phyloP scores from a whole-genome alignment of 768 basidiomycete species.

The Harrya chromipes region DNA sequence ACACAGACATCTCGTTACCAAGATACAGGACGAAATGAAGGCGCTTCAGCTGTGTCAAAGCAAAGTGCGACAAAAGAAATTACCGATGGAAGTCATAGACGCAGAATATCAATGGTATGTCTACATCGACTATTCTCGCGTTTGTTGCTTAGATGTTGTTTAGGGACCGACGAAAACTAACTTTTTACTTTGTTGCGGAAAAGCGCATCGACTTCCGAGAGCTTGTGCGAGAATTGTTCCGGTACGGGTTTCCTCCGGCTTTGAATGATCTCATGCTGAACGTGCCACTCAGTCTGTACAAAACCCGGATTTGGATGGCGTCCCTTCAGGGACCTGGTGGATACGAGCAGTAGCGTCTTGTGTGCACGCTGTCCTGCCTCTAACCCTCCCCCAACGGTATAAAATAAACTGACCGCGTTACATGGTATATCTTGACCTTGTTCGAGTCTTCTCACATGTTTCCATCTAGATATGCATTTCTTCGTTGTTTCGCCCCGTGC shows the following conservation, averaged over 20 bases:
- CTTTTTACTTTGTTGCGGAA: slow-evolving; percentile 96
- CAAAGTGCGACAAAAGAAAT: slow-evolving; percentile 89
- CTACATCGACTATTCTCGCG: background rate
- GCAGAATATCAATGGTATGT: slow-evolving; percentile 97
- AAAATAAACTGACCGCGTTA: slow-evolving; percentile 16
- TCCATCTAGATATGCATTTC: slow-evolving; percentile 33
- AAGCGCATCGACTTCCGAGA: slow-evolving; percentile 96
- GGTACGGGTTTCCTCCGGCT: slow-evolving; percentile 40
- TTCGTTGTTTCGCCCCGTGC: background rate
- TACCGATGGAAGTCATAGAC: slow-evolving; percentile 98
- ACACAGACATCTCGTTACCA: slow-evolving; percentile 67
- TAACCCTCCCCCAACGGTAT: background rate
- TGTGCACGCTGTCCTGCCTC: background rate
- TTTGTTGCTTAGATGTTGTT: background rate
- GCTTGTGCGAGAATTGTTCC: slow-evolving; percentile 90
- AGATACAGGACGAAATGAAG: slow-evolving; percentile 88
- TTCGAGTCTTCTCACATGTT: slow-evolving; percentile 7
- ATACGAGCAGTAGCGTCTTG: slow-evolving; percentile 39
- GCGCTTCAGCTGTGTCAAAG: slow-evolving; percentile 88
- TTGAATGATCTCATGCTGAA: slow-evolving; percentile 7
- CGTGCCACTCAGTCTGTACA: slow-evolving; percentile 62
- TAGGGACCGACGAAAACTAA: slow-evolving; percentile 97
- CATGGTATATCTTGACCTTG: slow-evolving; percentile 25
- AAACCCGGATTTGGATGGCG: slow-evolving; percentile 96
- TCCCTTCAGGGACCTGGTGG: slow-evolving; percentile 57